Evolutionary conservation across 2,329 filamentous ascomycete genomes (phyloP).

Genomic region (Fusarium citri): DNA sequence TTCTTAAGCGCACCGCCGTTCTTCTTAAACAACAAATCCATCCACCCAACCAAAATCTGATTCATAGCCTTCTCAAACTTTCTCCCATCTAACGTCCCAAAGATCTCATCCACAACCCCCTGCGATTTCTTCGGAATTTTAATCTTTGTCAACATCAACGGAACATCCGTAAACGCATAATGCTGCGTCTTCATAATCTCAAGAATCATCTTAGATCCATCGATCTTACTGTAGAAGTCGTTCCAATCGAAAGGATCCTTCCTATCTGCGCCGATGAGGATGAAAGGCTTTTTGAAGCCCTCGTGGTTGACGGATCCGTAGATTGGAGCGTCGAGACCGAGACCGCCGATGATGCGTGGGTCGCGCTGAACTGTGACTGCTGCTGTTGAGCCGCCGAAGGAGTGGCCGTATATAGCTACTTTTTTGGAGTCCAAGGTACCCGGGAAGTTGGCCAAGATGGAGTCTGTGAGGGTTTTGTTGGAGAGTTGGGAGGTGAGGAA

Average conservation of each 20-base stretch:
- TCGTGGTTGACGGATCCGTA: conserved; percentile 37
- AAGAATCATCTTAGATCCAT: conserved; percentile 23
- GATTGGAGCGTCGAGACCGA: conserved; percentile 28
- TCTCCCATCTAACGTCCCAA: conserved; percentile 13
- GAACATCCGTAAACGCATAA: conserved; percentile 21
- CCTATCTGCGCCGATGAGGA: background rate
- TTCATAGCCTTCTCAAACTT: background rate
- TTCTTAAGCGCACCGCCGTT: fast-evolving
- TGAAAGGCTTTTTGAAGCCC: conserved; percentile 36
- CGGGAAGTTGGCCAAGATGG: conserved; percentile 16
- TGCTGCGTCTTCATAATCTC: background rate
- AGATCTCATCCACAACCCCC: background rate
- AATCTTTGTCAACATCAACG: background rate
- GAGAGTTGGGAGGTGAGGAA: conserved; percentile 38
- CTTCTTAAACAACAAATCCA: background rate
- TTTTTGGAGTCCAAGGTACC: conserved; percentile 8
- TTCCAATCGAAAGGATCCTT: background rate
- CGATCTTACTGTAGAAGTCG: conserved; percentile 16
- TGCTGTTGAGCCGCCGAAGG: conserved; percentile 30
- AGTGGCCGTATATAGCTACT: conserved; percentile 24
- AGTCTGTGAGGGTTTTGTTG: conserved; percentile 27
- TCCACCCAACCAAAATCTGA: background rate
- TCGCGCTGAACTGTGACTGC: conserved; percentile 48
- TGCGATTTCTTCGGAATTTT: background rate
- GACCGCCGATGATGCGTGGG: conserved; percentile 50